Evolutionary conservation across 305 asterid species (phyloP).

Genomic region (Fraxinus xanthoxyloides): DNA sequence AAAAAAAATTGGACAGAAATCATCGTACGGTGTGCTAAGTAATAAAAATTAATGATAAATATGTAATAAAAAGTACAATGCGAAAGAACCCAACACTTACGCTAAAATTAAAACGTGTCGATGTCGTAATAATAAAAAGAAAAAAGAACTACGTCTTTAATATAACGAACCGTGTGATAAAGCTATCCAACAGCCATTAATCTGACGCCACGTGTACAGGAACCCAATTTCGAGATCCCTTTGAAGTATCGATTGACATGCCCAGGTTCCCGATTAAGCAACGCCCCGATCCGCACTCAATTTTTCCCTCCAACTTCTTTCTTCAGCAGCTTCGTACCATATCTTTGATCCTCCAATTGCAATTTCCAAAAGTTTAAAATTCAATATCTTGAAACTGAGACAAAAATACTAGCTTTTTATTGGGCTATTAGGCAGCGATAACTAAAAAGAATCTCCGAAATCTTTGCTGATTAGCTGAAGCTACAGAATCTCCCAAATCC

Average conservation of each 20-base stretch:
- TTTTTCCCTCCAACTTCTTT: conserved; percentile 36
- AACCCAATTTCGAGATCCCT: conserved; percentile 28
- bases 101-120: neutral
- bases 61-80: too few relatives aligned
- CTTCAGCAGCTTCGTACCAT: neutral
- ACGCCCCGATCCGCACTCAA: conserved; percentile 26
- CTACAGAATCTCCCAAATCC: conserved; percentile 22
- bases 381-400: conserved; percentile 9
- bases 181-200: conserved; percentile 15
- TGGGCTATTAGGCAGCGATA: conserved; percentile 31
- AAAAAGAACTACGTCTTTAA: too few relatives aligned
- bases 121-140: too few relatives aligned
- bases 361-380: conserved; percentile 7
- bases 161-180: neutral
- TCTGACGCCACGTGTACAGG: conserved; percentile 26
- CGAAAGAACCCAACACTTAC: neutral
- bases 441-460: conserved; percentile 4
- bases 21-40: too few relatives aligned
- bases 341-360: neutral
- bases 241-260: conserved; percentile 13
- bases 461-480: neutral
- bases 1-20: too few relatives aligned
- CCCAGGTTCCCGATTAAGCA: conserved; percentile 28
- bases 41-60: too few relatives aligned
- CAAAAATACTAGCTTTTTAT: conserved; percentile 4